Conservation (phyloP, 306 rosid genomes). For the Vicia faba region DNA sequence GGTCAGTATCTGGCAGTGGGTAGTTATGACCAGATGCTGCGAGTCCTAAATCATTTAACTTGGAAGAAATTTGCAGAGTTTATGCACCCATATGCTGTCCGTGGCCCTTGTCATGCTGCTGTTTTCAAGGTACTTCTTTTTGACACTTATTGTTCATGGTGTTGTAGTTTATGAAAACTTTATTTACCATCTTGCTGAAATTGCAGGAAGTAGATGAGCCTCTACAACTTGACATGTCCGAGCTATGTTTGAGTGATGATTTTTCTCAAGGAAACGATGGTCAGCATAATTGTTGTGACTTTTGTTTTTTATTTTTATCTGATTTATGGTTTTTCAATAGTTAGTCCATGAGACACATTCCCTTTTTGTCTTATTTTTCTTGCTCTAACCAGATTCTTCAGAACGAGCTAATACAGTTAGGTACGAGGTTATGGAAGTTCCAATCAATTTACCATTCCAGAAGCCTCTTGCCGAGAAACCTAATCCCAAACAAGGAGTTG, state of each 20-base stretch:
- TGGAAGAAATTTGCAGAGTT: conserved; percentile 99
- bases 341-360: conserved; percentile 8
- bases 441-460: conserved; percentile 82
- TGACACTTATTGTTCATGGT: conserved; percentile 25
- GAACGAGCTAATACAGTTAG: conserved; percentile 84
- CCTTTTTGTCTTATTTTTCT: conserved; percentile 12
- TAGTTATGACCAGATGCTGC: conserved; percentile 96
- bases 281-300: conserved; percentile 38
- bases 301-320: not conserved
- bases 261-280: conserved; percentile 69
- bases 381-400: conserved; percentile 53
- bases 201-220: conserved; percentile 94
- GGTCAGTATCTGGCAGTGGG: conserved; percentile 97
- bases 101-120: conserved; percentile 80
- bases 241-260: conserved; percentile 72
- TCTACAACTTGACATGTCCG: conserved; percentile 86
- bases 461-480: conserved; percentile 96
- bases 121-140: conserved; percentile 73
- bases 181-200: conserved; percentile 36
- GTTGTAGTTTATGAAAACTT: conserved; percentile 20
- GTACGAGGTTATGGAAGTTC: conserved; percentile 83
- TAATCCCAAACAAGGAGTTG: conserved; percentile 98
- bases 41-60: conserved; percentile 88
- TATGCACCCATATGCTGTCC: conserved; percentile 76
- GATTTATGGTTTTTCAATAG: not conserved